Conservation (phyloP, 2,329 filamentous ascomycete species). For the Colletotrichum melonis region DNA sequence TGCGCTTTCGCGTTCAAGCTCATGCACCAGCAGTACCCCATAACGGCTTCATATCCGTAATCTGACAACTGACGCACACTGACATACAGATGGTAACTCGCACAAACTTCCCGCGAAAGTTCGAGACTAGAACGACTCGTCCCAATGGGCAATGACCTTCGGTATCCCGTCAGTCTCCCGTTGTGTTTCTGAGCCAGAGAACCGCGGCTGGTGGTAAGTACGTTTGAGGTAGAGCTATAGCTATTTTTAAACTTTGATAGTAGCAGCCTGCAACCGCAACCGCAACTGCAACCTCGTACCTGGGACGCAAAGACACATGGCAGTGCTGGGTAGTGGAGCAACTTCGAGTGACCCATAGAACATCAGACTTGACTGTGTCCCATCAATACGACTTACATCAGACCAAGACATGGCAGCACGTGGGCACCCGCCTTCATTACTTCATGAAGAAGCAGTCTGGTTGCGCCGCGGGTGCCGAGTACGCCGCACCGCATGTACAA, state of each 20-base stretch:
- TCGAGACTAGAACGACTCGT: neutral
- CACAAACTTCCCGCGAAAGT: neutral
- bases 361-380: slow-evolving; percentile 1
- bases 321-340: slow-evolving; percentile 7
- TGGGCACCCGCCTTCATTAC: neutral
- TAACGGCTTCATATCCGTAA: neutral
- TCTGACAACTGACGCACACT: neutral
- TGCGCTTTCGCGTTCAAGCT: neutral
- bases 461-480: neutral
- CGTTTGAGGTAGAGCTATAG: slow-evolving; percentile 11
- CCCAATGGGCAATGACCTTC: neutral
- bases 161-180: slow-evolving; percentile 9
- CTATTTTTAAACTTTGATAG: slow-evolving; percentile 28
- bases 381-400: neutral
- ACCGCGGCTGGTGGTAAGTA: neutral
- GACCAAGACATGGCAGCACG: neutral
- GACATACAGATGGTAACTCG: neutral
- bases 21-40: neutral
- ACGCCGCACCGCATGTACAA: neutral
- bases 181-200: neutral
- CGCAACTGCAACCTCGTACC: neutral
- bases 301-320: slow-evolving; percentile 6
- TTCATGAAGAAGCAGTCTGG: neutral
- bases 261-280: neutral
- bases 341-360: neutral